Percentiles rank a stretch among this genome's conserved stretches.
These are phyloP conservation scores for Rhodotorula sp. DNA, from an alignment of 1,284 basidiomycete species.

Conservation along the genomic window DNA sequence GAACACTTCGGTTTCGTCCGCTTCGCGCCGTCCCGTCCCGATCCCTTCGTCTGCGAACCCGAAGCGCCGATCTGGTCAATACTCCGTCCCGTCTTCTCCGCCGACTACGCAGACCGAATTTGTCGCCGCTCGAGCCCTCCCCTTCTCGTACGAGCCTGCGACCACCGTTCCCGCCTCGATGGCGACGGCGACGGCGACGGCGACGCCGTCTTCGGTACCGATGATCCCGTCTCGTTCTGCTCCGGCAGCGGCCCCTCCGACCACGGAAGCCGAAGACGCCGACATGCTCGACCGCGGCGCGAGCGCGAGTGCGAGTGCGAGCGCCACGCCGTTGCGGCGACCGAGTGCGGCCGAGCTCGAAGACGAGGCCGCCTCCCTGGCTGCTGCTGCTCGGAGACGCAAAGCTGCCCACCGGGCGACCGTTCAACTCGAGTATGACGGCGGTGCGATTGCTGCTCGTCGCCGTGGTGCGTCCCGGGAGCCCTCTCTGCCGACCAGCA, in stretches of 20 bases:
- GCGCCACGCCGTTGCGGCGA: neutral
- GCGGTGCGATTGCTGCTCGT: neutral
- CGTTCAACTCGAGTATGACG: slow-evolving; percentile 85
- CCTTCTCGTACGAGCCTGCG: slow-evolving; percentile 36
- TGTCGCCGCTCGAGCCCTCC: slow-evolving; percentile 35
- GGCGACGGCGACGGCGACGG: neutral
- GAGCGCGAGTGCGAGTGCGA: neutral
- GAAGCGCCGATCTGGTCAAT: slow-evolving; percentile 26
- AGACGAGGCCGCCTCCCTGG: neutral
- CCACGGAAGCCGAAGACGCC: slow-evolving; percentile 5
- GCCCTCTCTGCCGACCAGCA: slow-evolving; percentile 8
- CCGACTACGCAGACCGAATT: slow-evolving; percentile 33
- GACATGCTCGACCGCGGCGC: slow-evolving; percentile 21
- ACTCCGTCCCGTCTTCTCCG: slow-evolving; percentile 24
- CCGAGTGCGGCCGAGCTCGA: slow-evolving; percentile 2
- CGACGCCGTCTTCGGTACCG: slow-evolving; percentile 13
- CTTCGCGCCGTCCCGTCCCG: slow-evolving; percentile 10
- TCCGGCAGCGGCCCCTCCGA: slow-evolving; percentile 10
- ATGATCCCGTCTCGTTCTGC: slow-evolving; percentile 34
- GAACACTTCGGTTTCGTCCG: slow-evolving; percentile 16
- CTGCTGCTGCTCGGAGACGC: slow-evolving; percentile 36
- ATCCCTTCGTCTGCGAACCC: slow-evolving; percentile 13
- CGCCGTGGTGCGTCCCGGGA: neutral
- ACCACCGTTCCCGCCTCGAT: slow-evolving; percentile 9
- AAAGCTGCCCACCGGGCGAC: slow-evolving; percentile 66